Conservation (phyloP, 805 yeast genomes). For the Jamesozyma piceae region DNA sequence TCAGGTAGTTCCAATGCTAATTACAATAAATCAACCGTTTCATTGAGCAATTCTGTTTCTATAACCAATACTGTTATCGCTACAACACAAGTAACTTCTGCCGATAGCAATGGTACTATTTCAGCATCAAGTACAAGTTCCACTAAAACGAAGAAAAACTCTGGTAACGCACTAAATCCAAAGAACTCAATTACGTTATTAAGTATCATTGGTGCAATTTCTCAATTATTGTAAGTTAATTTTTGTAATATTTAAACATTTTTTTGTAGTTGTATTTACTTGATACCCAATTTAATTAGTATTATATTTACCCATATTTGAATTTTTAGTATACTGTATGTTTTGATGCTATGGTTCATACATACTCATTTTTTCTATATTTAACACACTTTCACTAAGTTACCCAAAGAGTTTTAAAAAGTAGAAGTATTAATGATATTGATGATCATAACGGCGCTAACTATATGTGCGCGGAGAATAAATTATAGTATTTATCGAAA, state of each 20-base stretch:
- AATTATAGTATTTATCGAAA: too few species aligned
- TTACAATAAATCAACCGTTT: background rate
- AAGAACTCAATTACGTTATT: slow-evolving; percentile 2
- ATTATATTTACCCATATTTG: too few species aligned
- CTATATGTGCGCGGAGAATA: too few species aligned
- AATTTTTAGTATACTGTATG: too few species aligned
- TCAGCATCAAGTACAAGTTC: background rate
- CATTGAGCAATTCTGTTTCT: background rate
- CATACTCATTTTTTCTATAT: too few species aligned
- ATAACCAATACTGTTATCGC: slow-evolving; percentile 1
- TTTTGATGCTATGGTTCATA: too few species aligned
- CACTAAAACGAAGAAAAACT: background rate
- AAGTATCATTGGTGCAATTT: background rate
- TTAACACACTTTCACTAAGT: too few species aligned
- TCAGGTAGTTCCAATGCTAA: background rate
- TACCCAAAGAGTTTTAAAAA: too few species aligned
- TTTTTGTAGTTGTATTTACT: too few species aligned
- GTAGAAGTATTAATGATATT: too few species aligned
- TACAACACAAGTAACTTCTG: background rate
- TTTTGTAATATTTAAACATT: background rate
- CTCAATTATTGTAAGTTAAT: slow-evolving; percentile 2
- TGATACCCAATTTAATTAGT: too few species aligned
- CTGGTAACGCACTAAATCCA: background rate
- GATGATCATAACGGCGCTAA: too few species aligned
- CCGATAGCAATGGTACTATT: background rate